A percentile compares a stretch with the other conserved stretches of the same genome.
Evolutionary conservation across 2,329 filamentous ascomycete species (phyloP).

Genomic region (Parastagonospora avenae): DNA sequence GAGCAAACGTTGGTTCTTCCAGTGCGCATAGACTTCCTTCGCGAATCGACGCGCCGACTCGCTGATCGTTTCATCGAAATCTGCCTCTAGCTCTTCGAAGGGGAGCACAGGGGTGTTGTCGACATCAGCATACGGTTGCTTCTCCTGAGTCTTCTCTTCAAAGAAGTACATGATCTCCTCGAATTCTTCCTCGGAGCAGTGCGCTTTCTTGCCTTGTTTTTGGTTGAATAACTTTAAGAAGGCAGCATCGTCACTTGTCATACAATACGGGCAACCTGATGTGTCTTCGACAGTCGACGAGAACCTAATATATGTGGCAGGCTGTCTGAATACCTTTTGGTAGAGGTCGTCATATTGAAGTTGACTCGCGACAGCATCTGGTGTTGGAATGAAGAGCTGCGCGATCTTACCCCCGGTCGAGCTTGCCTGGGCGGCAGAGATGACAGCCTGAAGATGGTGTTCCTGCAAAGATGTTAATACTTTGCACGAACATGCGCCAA

Average conservation of each 20-base stretch:
- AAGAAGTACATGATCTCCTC: constrained; percentile 95
- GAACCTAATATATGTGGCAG: constrained; percentile 93
- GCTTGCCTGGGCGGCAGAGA: constrained; percentile 66
- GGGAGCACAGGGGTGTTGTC: constrained; percentile 81
- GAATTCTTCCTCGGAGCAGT: constrained; percentile 87
- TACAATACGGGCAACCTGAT: constrained; percentile 88
- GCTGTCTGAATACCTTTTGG: constrained; percentile 76
- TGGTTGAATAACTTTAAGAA: constrained; percentile 85
- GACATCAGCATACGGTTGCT: constrained; percentile 87
- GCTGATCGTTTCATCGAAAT: constrained; percentile 64
- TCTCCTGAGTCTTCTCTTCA: constrained; percentile 80
- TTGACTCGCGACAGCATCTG: constrained; percentile 65
- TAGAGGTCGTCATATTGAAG: constrained; percentile 92
- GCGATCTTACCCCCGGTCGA: constrained; percentile 61
- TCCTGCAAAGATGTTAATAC: constrained; percentile 63
- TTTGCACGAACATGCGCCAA: not conserved
- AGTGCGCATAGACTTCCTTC: constrained; percentile 86
- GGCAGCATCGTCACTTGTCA: constrained; percentile 86
- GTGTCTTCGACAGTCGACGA: constrained; percentile 98
- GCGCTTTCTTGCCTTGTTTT: constrained; percentile 66
- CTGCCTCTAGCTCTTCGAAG: constrained; percentile 63
- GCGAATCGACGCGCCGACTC: constrained; percentile 63
- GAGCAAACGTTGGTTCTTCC: constrained; percentile 73
- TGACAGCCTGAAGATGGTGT: constrained; percentile 91
- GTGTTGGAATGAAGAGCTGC: constrained; percentile 70